Conservation (phyloP, 2,329 filamentous ascomycete genomes). For the Aphanoascus verrucosus region DNA sequence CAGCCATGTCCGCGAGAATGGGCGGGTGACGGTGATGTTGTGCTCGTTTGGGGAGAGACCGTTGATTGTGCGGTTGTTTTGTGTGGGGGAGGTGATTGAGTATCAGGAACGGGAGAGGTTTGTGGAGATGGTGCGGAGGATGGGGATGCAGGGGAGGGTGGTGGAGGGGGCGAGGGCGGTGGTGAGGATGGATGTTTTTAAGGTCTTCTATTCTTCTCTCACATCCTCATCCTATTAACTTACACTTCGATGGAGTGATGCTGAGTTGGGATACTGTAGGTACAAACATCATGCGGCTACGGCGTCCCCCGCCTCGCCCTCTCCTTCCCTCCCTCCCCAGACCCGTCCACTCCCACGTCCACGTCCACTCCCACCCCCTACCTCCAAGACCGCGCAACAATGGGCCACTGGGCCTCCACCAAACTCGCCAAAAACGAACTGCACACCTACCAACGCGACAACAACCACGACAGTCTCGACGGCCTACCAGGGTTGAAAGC, state of each 20-base stretch:
- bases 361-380: conserved; percentile 19
- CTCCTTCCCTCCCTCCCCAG: conserved; percentile 19
- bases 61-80: conserved; percentile 55
- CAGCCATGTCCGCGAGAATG: conserved; percentile 65
- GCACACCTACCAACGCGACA: conserved; percentile 46
- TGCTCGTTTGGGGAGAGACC: conserved; percentile 52
- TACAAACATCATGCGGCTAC: conserved; percentile 57
- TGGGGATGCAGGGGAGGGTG: conserved; percentile 33
- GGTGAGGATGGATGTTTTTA: conserved; percentile 51
- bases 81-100: conserved; percentile 49
- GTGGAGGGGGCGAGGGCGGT: conserved; percentile 48
- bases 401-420: conserved; percentile 44
- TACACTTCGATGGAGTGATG: neutral
- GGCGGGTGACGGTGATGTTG: conserved; percentile 64
- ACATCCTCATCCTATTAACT: neutral
- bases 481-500: conserved; percentile 47
- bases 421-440: conserved; percentile 42
- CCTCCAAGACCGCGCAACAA: conserved; percentile 46
- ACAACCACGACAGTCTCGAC: conserved; percentile 49
- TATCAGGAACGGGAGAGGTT: conserved; percentile 44
- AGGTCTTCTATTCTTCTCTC: conserved; percentile 30
- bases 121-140: conserved; percentile 32
- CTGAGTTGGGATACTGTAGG: conserved; percentile 21
- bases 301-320: conserved; percentile 47
- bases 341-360: too few relatives aligned